phyloP scores from a whole-genome alignment of 2,329 filamentous ascomycete species.

The Chalara sp. region DNA sequence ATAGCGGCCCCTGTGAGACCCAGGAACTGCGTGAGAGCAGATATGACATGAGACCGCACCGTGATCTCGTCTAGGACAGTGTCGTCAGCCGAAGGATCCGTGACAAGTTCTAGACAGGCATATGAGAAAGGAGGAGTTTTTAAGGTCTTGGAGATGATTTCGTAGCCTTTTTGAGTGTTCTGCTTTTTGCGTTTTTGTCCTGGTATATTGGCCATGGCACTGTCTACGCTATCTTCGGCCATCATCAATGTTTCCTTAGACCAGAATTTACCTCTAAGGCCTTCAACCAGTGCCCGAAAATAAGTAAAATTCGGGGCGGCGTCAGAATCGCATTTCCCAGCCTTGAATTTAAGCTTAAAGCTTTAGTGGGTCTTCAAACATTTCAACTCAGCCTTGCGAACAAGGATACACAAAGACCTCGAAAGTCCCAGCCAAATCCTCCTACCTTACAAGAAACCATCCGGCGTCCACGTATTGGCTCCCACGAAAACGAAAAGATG shows the following conservation, averaged over 20 bases:
- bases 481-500: constrained; percentile 6
- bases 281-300: no score
- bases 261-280: no score
- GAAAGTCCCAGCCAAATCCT: not conserved
- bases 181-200: constrained; percentile 5
- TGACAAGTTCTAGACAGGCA: constrained; percentile 44
- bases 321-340: no score
- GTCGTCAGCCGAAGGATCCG: constrained; percentile 18
- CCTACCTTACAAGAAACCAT: not conserved
- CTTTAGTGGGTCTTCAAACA: no score
- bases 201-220: no score
- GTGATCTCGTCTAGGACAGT: constrained; percentile 52
- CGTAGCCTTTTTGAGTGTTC: constrained; percentile 26
- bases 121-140: constrained; percentile 48
- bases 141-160: constrained; percentile 46
- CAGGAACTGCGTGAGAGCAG: constrained; percentile 61
- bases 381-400: no score
- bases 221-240: no score
- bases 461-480: not conserved
- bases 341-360: no score
- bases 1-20: constrained; percentile 63
- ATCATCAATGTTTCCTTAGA: no score
- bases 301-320: no score
- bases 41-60: constrained; percentile 53
- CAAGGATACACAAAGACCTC: no score